Conservation (phyloP, 1,284 basidiomycete genomes). For the Trichosporon sp. region DNA sequence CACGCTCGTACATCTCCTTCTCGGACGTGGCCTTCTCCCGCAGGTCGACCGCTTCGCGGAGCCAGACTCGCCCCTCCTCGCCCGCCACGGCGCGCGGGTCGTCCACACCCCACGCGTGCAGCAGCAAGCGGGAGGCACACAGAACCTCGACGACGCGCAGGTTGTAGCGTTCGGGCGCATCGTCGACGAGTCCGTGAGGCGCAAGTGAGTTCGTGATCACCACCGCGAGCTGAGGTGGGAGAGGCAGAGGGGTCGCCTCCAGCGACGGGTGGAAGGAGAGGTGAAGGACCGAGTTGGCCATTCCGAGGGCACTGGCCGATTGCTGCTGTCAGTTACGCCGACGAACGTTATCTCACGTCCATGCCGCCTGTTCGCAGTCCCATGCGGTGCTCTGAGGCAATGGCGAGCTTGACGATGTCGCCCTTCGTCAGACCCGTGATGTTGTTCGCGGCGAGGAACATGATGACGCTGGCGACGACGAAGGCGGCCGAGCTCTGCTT, state of each 20-base stretch:
- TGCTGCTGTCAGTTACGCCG: conserved; percentile 59
- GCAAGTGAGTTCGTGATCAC: conserved; percentile 83
- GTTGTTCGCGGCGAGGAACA: conserved; percentile 71
- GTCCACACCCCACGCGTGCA: conserved; percentile 62
- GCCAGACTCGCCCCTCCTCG: conserved; percentile 37
- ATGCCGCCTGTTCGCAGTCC: conserved; percentile 61
- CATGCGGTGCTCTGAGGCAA: conserved; percentile 79
- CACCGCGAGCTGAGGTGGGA: conserved; percentile 60
- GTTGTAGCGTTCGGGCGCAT: conserved; percentile 77
- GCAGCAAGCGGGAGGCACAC: conserved; percentile 72
- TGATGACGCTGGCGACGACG: conserved; percentile 77
- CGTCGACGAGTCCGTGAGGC: conserved; percentile 76
- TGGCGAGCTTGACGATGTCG: conserved; percentile 70
- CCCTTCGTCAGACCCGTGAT: conserved; percentile 67
- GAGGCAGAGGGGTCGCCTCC: conserved; percentile 62
- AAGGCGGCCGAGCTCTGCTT: conserved; percentile 65
- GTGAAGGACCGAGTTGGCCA: conserved; percentile 70
- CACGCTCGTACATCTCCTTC: conserved; percentile 38
- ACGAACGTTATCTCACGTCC: conserved; percentile 58
- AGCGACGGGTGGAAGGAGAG: conserved; percentile 80
- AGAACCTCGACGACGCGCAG: conserved; percentile 84
- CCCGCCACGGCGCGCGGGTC: conserved; percentile 29
- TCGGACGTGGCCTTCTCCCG: conserved; percentile 57
- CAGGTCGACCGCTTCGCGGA: conserved; percentile 59
- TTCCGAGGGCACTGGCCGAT: conserved; percentile 75